Conservation (phyloP, 805 yeast species). For the Saccharomyces kudriavzevii region DNA sequence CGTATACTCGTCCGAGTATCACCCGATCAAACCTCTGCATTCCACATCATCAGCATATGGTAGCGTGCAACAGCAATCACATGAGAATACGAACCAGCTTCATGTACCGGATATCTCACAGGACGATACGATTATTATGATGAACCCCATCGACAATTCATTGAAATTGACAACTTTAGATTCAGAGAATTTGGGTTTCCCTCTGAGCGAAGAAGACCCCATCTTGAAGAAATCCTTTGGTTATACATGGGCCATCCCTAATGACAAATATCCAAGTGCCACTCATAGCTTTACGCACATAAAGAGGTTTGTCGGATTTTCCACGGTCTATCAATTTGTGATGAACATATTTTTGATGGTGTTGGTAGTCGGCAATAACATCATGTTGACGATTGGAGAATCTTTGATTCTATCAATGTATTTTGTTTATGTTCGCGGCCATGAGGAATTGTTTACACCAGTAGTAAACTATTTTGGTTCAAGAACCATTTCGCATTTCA, state of each 20-base stretch:
- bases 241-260: slow-evolving; percentile 5
- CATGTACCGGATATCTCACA: not conserved
- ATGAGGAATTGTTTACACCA: slow-evolving; percentile 27
- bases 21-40: slow-evolving; percentile 11
- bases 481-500: slow-evolving; percentile 24
- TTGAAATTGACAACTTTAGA: slow-evolving; percentile 13
- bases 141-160: slow-evolving; percentile 19
- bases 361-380: slow-evolving; percentile 13
- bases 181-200: slow-evolving; percentile 2
- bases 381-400: slow-evolving; percentile 27
- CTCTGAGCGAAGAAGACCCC: slow-evolving; percentile 1
- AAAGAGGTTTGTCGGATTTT: slow-evolving; percentile 8
- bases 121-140: slow-evolving; percentile 10
- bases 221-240: slow-evolving; percentile 5
- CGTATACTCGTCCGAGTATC: slow-evolving; percentile 20
- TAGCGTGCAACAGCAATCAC: not conserved
- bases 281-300: slow-evolving; percentile 1
- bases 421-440: slow-evolving; percentile 35
- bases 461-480: slow-evolving; percentile 30
- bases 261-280: not conserved
- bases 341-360: slow-evolving; percentile 7
- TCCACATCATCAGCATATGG: not conserved
- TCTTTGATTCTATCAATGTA: slow-evolving; percentile 32
- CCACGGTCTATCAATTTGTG: slow-evolving; percentile 6
- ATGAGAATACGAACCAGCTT: not conserved